phyloP scores from a whole-genome alignment of 2,329 filamentous ascomycete species.

The Talaromyces sp. region DNA sequence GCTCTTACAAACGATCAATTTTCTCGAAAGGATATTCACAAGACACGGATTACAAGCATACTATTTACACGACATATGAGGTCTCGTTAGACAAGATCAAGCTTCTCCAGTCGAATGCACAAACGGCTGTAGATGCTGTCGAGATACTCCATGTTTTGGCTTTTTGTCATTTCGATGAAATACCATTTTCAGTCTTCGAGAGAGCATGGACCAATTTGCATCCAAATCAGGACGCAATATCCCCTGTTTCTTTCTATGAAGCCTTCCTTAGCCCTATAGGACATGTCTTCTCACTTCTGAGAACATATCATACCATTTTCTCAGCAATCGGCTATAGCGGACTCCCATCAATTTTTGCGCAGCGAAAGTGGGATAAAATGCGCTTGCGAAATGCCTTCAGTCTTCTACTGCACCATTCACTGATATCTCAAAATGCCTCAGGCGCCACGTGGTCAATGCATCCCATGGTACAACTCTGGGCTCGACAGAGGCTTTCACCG shows the following conservation, averaged over 20 bases:
- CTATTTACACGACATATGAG: not conserved
- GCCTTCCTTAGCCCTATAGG: too few species aligned
- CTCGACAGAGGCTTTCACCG: constrained; percentile 1
- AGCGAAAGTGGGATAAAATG: not conserved
- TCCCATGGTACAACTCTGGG: constrained; percentile 1
- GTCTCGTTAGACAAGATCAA: not conserved
- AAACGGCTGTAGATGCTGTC: not conserved
- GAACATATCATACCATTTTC: too few species aligned
- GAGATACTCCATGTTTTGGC: not conserved
- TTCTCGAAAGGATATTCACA: not conserved
- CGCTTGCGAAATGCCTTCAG: not conserved
- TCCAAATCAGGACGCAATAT: too few species aligned
- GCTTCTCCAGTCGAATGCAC: not conserved
- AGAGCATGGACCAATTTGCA: too few species aligned
- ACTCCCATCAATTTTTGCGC: not conserved
- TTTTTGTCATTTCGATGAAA: constrained; percentile 1
- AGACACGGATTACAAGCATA: not conserved
- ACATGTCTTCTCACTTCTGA: too few species aligned
- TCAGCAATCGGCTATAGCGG: too few species aligned
- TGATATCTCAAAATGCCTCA: not conserved
- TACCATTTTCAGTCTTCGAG: not conserved
- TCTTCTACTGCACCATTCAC: not conserved
- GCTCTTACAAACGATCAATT: not conserved
- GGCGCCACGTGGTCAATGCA: not conserved
- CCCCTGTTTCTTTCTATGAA: too few species aligned